phyloP scores from a whole-genome alignment of 441 rosid species.

The Omphalea diandra region DNA sequence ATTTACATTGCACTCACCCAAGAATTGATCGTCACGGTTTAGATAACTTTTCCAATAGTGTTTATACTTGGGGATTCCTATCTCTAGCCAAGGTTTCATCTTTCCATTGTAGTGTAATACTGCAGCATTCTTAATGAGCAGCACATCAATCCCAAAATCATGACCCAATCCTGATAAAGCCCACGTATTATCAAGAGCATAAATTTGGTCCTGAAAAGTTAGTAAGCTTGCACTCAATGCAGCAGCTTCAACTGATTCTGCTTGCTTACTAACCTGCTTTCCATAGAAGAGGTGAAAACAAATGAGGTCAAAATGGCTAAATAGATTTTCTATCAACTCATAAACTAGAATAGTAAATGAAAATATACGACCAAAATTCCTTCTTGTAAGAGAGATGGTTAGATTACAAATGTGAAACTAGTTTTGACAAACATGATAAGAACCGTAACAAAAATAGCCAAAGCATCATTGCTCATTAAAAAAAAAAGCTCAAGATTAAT shows the following conservation, averaged over 20 bases:
- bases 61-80: slow-evolving; percentile 84
- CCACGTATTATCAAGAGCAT: slow-evolving; percentile 60
- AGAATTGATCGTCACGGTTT: slow-evolving; percentile 54
- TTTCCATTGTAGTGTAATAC: slow-evolving; percentile 88
- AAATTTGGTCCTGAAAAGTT: slow-evolving; percentile 65
- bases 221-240: slow-evolving; percentile 69
- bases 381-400: neutral
- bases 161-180: slow-evolving; percentile 78
- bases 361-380: slow-evolving; percentile 1
- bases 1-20: slow-evolving; percentile 85
- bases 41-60: slow-evolving; percentile 75
- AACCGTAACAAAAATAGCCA: neutral
- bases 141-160: slow-evolving; percentile 43
- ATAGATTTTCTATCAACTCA: neutral
- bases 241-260: slow-evolving; percentile 41
- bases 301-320: slow-evolving; percentile 8
- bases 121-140: slow-evolving; percentile 54
- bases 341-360: neutral
- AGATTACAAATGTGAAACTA: neutral
- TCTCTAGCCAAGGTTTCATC: slow-evolving; percentile 98
- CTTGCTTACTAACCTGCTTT: slow-evolving; percentile 44
- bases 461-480: neutral
- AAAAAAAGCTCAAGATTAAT: neutral
- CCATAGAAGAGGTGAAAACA: slow-evolving; percentile 12
- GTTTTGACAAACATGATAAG: neutral